phyloP scores from a whole-genome alignment of 768 basidiomycete genomes.

The Coprinopsis strossmayeri region DNA sequence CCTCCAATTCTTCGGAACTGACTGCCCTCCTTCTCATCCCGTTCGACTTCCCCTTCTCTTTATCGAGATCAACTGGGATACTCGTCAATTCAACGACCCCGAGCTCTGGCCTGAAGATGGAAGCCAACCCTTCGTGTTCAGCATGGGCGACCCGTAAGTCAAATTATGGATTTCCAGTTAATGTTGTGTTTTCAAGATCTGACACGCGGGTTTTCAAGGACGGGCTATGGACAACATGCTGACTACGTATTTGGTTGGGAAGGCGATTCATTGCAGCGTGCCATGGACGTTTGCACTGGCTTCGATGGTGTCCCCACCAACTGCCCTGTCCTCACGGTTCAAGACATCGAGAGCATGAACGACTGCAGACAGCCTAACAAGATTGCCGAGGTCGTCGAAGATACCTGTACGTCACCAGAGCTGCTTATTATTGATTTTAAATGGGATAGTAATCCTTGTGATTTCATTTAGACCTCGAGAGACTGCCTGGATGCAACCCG shows the following conservation, averaged over 20 bases:
- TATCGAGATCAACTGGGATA: conserved; percentile 11
- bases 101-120: conserved; percentile 14
- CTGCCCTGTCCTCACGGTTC: conserved; percentile 2
- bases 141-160: conserved; percentile 17
- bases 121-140: conserved; percentile 17
- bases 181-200: neutral
- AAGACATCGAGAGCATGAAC: conserved; percentile 4
- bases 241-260: conserved; percentile 7
- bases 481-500: conserved; percentile 7
- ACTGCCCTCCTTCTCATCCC: conserved; percentile 8
- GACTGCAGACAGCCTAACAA: conserved; percentile 4
- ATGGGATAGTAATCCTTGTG: neutral
- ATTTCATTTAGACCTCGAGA: neutral
- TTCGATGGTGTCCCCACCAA: neutral
- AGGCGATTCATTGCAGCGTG: conserved; percentile 5
- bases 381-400: conserved; percentile 1
- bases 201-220: neutral
- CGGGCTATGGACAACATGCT: conserved; percentile 3
- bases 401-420: neutral
- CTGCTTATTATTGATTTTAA: neutral
- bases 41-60: conserved; percentile 8
- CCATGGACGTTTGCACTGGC: conserved; percentile 6
- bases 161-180: neutral
- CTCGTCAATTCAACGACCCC: conserved; percentile 16
- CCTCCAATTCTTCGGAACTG: conserved; percentile 8